Evolutionary conservation across 768 basidiomycete species (phyloP).

Genomic region (Mycena albidolilacea): DNA sequence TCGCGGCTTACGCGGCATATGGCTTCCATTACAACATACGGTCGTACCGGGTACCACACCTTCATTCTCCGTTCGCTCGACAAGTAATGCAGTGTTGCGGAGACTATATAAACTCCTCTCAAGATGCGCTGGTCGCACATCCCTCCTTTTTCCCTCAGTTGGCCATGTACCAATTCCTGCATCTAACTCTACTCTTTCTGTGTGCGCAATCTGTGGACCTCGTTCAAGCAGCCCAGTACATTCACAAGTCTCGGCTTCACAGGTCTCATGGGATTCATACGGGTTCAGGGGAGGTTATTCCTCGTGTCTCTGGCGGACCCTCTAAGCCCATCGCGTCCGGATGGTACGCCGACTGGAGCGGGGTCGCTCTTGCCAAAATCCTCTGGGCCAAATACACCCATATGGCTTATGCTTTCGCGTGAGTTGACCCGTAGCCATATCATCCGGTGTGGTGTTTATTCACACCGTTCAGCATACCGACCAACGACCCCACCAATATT

Average conservation of each 20-base stretch:
- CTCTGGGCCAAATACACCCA: slow-evolving; percentile 66
- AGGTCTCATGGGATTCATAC: not conserved
- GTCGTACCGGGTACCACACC: too few species aligned
- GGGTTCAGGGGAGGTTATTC: not conserved
- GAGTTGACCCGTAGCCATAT: slow-evolving; percentile 41
- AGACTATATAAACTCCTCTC: slow-evolving; percentile 1
- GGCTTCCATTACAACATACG: too few species aligned
- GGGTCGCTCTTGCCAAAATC: slow-evolving; percentile 55
- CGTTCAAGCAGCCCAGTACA: not conserved
- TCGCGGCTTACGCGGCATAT: too few species aligned
- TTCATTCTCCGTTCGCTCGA: too few species aligned
- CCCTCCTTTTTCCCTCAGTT: not conserved
- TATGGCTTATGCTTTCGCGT: slow-evolving; percentile 75
- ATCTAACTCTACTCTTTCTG: not conserved
- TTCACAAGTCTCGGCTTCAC: not conserved
- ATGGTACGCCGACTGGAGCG: slow-evolving; percentile 66
- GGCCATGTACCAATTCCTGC: not conserved
- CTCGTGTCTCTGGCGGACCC: not conserved
- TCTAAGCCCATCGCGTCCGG: slow-evolving; percentile 44
- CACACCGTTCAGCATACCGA: slow-evolving; percentile 50
- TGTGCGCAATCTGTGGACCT: not conserved
- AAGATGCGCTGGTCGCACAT: not conserved
- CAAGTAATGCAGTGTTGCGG: too few species aligned
- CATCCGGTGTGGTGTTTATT: not conserved
- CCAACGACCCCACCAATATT: slow-evolving; percentile 51